Evolutionary conservation across 495 filamentous ascomycete genomes (phyloP).

Genomic region (Neurospora sp.): DNA sequence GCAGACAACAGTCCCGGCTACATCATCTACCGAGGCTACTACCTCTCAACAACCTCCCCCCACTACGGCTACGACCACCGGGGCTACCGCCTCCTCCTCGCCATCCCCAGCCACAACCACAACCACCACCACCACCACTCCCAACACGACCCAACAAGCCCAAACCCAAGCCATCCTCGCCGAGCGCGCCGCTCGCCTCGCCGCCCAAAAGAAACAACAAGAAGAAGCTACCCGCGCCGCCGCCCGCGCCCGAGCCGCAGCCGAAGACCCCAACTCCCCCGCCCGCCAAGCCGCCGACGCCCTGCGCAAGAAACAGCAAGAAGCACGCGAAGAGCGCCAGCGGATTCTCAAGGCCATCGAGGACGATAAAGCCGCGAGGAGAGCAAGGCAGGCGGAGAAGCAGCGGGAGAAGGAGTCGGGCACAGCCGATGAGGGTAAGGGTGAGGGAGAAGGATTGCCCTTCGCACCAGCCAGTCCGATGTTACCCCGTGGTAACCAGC

Average conservation of each 20-base stretch:
- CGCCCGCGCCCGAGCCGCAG: conserved; percentile 22
- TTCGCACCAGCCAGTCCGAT: conserved; percentile 11
- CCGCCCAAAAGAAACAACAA: conserved; percentile 19
- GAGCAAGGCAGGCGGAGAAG: conserved; percentile 37
- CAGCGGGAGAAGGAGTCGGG: conserved; percentile 28
- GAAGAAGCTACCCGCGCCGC: conserved; percentile 20
- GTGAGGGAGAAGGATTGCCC: too few relatives aligned
- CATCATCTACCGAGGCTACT: neutral
- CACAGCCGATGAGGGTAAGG: too few relatives aligned
- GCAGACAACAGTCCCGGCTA: neutral
- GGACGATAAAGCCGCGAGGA: conserved; percentile 57
- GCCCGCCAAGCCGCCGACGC: conserved; percentile 21
- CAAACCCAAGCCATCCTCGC: conserved; percentile 14
- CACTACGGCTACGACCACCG: conserved; percentile 1
- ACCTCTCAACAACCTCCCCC: neutral
- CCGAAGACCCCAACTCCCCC: conserved; percentile 28
- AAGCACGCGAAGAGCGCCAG: conserved; percentile 48
- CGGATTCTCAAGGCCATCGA: conserved; percentile 54
- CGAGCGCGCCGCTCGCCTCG: conserved; percentile 20
- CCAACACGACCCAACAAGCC: conserved; percentile 3
- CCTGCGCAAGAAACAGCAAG: conserved; percentile 31
- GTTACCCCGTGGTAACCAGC: neutral
- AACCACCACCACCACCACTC: neutral
- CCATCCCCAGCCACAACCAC: neutral
- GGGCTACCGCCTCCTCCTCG: neutral